Percentiles rank a stretch among this genome's conserved stretches.
phyloP scores from a whole-genome alignment of 2,329 filamentous ascomycete genomes.

The Xylariaceae sp. region DNA sequence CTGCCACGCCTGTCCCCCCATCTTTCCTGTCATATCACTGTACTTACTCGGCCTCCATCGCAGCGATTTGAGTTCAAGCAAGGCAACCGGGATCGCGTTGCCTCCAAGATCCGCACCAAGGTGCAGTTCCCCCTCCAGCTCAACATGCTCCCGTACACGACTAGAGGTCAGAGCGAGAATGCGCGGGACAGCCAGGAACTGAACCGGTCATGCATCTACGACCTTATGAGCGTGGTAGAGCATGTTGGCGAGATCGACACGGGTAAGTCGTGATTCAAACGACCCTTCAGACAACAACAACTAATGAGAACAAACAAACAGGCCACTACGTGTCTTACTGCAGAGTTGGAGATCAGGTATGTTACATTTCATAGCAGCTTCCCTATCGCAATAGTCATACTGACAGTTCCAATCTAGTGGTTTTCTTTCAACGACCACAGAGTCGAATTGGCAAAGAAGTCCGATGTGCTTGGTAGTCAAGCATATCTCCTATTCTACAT shows the following conservation, averaged over 20 bases:
- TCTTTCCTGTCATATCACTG: background rate
- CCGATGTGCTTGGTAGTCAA: conserved; percentile 78
- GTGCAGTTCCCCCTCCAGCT: conserved; percentile 82
- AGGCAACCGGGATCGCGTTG: conserved; percentile 58
- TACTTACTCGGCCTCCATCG: background rate
- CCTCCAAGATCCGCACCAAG: conserved; percentile 81
- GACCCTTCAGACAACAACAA: background rate
- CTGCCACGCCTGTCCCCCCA: too few species aligned
- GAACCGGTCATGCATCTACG: conserved; percentile 68
- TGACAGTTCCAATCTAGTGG: conserved; percentile 53
- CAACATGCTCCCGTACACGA: conserved; percentile 88
- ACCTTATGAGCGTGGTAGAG: conserved; percentile 83
- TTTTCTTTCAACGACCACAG: conserved; percentile 95
- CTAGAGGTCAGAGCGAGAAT: conserved; percentile 51
- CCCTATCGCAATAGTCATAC: background rate
- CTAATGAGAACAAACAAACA: conserved; percentile 26
- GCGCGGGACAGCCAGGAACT: conserved; percentile 49
- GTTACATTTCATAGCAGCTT: conserved; percentile 18
- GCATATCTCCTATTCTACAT: conserved; percentile 91
- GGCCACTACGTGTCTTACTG: conserved; percentile 89
- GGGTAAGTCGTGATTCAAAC: conserved; percentile 36
- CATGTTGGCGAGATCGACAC: conserved; percentile 91
- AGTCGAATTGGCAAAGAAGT: conserved; percentile 76
- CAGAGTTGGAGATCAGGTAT: conserved; percentile 66
- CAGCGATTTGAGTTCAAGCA: conserved; percentile 70